Base-by-base conservation (phyloP, 305 asterid species). In the Fraxinus sp. region DNA sequence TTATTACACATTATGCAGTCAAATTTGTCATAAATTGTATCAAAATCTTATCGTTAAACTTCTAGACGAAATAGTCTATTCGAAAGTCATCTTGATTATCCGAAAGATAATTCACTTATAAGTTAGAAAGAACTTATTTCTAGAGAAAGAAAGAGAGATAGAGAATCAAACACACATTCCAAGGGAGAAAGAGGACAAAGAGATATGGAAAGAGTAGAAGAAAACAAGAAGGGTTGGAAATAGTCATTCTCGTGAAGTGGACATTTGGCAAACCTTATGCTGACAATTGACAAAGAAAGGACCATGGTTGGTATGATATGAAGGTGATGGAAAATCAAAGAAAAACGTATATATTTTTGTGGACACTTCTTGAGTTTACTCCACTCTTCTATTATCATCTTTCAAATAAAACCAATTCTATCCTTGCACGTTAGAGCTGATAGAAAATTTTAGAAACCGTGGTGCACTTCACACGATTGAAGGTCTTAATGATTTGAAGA, bases 171-270 rank as follows among this genome's bases (percentile, higher is more conserved):
- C 89, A 86, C 90, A 84, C 85, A 90, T 83, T 20, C 85, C 91
- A 75, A 90, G 85, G 85, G 16, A 20, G 83, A 88, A 80, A 83
- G 81, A 41, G 18, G 89, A 82, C 88, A 88, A 83, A 86, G 33
- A 85, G 88, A 87, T 83, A 43, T 66, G 87, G 37, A 39, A 79
- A 78, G 84, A 78, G 70, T 3, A 77, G 86, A 79, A 85, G 90
- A 86, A 85, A 89, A 85, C 83, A 82, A 85, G 83, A 82, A 82
- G 81, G 86, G 88, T 83, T 76, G 88, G 84, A 75, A 84, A 83
- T 82, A 85, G 87, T 84, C 86, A 78, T 86, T 88, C 87, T 87
- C 88, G 87, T 86, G 91, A 87, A 85, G 79, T 84, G 57, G 92
- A 86, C 88, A 80, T 85, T 75, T 72, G 87, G 77, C 30, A 81